Percentiles rank a stretch among this genome's conserved stretches.
phyloP scores from a whole-genome alignment of 2,329 filamentous ascomycete species.

The Amesomyces nigricolor region DNA sequence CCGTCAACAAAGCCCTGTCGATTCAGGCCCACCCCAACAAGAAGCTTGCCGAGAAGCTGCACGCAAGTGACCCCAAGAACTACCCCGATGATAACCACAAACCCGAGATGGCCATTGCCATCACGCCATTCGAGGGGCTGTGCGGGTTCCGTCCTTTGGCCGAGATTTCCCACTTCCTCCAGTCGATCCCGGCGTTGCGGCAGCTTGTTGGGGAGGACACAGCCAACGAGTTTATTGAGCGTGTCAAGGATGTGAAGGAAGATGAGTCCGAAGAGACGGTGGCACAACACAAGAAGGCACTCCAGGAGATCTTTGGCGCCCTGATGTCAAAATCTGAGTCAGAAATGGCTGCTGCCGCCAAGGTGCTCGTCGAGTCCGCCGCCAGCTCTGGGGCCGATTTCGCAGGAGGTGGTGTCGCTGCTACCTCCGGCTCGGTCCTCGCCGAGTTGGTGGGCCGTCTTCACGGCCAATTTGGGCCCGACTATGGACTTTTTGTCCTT shows the following conservation, averaged over 20 bases:
- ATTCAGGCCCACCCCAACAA: constrained; percentile 98
- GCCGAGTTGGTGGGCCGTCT: constrained; percentile 72
- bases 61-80: constrained; percentile 81
- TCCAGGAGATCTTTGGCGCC: constrained; percentile 69
- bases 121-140: constrained; percentile 91
- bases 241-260: constrained; percentile 42
- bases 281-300: constrained; percentile 66
- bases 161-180: constrained; percentile 82
- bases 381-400: constrained; percentile 65
- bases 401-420: constrained; percentile 63
- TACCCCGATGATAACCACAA: constrained; percentile 99
- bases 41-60: constrained; percentile 83
- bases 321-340: constrained; percentile 74
- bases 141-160: constrained; percentile 87
- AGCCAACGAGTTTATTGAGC: constrained; percentile 52
- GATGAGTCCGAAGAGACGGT: constrained; percentile 34
- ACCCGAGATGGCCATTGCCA: constrained; percentile 97
- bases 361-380: constrained; percentile 66
- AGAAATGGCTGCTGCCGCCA: constrained; percentile 57
- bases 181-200: constrained; percentile 51
- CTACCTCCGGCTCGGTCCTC: constrained; percentile 63
- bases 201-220: constrained; percentile 61
- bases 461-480: constrained; percentile 76
- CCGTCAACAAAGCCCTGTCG: constrained; percentile 89
- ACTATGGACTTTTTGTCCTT: constrained; percentile 89